A percentile compares a stretch with the other conserved stretches of the same genome.
These are phyloP conservation scores for Talaromyces sp. DNA, from an alignment of 2,329 filamentous ascomycete species.

Conservation along the genomic window DNA sequence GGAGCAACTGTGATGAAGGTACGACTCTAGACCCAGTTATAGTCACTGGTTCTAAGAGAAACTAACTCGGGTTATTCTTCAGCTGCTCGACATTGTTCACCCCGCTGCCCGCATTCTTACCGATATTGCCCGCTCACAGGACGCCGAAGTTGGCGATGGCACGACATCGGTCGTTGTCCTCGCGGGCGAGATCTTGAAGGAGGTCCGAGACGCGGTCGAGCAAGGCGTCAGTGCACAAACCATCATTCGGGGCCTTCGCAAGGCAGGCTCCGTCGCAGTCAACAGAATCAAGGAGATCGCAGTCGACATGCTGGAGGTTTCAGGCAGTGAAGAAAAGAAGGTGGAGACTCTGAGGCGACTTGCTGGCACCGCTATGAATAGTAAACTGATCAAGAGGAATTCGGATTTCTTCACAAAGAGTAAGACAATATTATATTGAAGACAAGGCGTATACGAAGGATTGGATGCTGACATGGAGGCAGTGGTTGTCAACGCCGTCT, in stretches of 20 bases:
- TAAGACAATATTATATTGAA: slow-evolving; percentile 39
- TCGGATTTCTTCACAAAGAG: slow-evolving; percentile 96
- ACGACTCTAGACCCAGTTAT: slow-evolving; percentile 5
- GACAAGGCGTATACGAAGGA: slow-evolving; percentile 4
- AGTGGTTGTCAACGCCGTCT: slow-evolving; percentile 97
- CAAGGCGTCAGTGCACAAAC: slow-evolving; percentile 95
- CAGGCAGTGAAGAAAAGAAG: slow-evolving; percentile 75
- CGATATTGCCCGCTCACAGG: slow-evolving; percentile 97
- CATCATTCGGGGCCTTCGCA: slow-evolving; percentile 92
- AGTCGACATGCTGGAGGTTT: slow-evolving; percentile 60
- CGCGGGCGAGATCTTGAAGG: slow-evolving; percentile 95
- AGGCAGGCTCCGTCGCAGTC: slow-evolving; percentile 81
- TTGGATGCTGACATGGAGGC: slow-evolving; percentile 15
- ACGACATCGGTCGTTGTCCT: slow-evolving; percentile 96
- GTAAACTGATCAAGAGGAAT: slow-evolving; percentile 98
- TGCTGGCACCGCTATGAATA: slow-evolving; percentile 96
- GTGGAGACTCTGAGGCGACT: slow-evolving; percentile 85
- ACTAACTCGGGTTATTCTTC: slow-evolving; percentile 12
- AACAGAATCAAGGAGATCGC: slow-evolving; percentile 99
- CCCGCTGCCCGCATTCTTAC: slow-evolving; percentile 94
- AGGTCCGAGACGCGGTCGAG: slow-evolving; percentile 93
- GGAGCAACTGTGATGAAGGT: slow-evolving; percentile 99
- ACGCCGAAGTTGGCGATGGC: slow-evolving; percentile 96
- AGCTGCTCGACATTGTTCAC: slow-evolving; percentile 98
- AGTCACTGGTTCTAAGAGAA: slow-evolving; percentile 5